A percentile compares a stretch with the other conserved stretches of the same genome.
Conservation (phyloP, 2,329 filamentous ascomycete species). For the Aspergillus chevalieri region DNA sequence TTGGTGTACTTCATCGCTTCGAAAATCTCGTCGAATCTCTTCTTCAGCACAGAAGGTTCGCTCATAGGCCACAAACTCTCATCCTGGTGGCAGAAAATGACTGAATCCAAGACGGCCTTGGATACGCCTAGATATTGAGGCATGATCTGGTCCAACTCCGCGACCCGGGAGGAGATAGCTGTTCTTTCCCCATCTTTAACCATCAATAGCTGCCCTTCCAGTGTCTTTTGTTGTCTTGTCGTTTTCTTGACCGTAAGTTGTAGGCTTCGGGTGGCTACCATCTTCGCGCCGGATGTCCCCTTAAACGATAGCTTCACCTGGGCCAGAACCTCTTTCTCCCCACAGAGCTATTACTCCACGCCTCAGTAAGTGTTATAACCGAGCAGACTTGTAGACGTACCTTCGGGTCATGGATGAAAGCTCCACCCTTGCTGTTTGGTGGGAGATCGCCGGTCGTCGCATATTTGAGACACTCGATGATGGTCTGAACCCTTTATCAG, state of each 20-base stretch:
- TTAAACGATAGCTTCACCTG: conserved; percentile 88
- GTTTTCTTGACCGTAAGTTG: conserved; percentile 83
- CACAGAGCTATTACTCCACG: conserved; percentile 54
- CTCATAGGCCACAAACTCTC: conserved; percentile 96
- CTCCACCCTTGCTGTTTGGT: conserved; percentile 79
- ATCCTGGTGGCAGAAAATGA: conserved; percentile 98
- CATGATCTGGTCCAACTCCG: conserved; percentile 76
- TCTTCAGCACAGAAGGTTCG: conserved; percentile 77
- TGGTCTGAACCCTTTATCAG: conserved; percentile 51
- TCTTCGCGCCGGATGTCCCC: conserved; percentile 67
- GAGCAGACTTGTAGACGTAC: conserved; percentile 31
- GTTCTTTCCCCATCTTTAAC: conserved; percentile 72
- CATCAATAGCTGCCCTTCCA: conserved; percentile 73
- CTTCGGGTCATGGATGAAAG: conserved; percentile 97
- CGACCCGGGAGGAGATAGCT: conserved; percentile 70
- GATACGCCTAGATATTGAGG: conserved; percentile 84
- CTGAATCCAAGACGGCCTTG: conserved; percentile 80
- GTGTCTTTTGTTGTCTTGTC: conserved; percentile 68
- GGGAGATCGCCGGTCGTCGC: conserved; percentile 90
- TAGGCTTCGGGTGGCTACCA: conserved; percentile 77
- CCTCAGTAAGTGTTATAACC: conserved; percentile 1
- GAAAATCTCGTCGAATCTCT: conserved; percentile 95
- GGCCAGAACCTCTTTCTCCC: conserved; percentile 81
- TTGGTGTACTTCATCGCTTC: conserved; percentile 96
- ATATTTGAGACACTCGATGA: conserved; percentile 98